phyloP scores from a whole-genome alignment of 768 basidiomycete genomes.

The Macrolepiota dolichaula region DNA sequence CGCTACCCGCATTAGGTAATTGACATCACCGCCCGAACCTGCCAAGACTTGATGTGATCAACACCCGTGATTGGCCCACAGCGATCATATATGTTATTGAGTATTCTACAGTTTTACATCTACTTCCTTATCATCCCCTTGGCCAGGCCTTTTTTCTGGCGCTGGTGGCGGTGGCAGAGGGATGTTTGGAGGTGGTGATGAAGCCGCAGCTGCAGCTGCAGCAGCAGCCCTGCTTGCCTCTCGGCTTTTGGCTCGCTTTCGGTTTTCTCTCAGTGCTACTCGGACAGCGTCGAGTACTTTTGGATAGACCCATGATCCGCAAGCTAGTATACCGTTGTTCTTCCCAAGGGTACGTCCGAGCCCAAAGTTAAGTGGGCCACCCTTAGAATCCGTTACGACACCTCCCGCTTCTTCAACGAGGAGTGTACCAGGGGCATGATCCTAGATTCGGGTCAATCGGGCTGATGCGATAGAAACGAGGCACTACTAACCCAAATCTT shows the following conservation, averaged over 20 bases:
- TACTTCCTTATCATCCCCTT: background rate
- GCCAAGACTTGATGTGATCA: background rate
- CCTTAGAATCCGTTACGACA: conserved; percentile 80
- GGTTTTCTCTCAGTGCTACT: conserved; percentile 40
- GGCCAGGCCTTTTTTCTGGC: background rate
- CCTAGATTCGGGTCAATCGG: conserved; percentile 39
- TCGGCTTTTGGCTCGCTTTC: conserved; percentile 2
- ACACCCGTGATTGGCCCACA: background rate
- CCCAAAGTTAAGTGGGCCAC: conserved; percentile 78
- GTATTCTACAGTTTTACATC: conserved; percentile 3
- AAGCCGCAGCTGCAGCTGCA: background rate
- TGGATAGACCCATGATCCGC: conserved; percentile 66
- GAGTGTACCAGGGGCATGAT: conserved; percentile 85
- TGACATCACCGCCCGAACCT: background rate
- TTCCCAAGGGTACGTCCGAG: conserved; percentile 80
- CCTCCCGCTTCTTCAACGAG: conserved; percentile 91
- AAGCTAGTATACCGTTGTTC: conserved; percentile 87
- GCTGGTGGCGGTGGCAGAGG: background rate
- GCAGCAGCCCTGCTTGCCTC: background rate
- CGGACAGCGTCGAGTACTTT: conserved; percentile 74
- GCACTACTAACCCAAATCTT: conserved; percentile 86
- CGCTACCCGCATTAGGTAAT: background rate
- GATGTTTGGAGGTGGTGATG: background rate
- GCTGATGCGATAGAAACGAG: background rate
- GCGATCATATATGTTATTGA: background rate